Evolutionary conservation across 1,284 basidiomycete species (phyloP).

Genomic region (Fomitopsis pinicola): DNA sequence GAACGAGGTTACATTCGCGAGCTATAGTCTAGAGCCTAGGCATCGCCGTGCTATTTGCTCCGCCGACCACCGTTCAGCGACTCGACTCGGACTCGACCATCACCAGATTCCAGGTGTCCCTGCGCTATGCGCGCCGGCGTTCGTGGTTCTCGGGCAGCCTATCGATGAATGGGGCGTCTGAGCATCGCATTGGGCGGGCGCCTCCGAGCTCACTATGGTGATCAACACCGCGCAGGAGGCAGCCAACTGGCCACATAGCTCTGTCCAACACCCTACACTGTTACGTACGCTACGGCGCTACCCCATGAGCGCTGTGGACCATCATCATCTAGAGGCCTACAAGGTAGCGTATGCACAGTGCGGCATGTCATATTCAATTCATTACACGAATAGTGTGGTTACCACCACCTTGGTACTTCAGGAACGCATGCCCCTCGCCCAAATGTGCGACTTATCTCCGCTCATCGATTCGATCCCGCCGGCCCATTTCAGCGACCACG

Average conservation of each 20-base stretch:
- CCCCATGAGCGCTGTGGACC: neutral
- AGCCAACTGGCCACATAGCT: neutral
- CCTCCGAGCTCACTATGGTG: neutral
- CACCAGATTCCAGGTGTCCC: neutral
- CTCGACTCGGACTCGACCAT: neutral
- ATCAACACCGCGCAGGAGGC: neutral
- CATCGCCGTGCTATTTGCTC: neutral
- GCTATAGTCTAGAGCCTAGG: neutral
- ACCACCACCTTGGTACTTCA: neutral
- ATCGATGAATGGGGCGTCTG: neutral
- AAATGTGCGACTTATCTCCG: neutral
- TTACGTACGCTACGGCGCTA: neutral
- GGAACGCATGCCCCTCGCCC: neutral
- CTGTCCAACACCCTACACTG: neutral
- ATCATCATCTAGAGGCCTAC: neutral
- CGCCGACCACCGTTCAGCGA: neutral
- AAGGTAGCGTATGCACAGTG: neutral
- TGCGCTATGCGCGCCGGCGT: neutral
- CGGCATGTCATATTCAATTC: neutral
- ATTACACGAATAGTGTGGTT: neutral
- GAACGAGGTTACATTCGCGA: neutral
- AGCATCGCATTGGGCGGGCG: neutral
- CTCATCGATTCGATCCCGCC: conserved; percentile 1
- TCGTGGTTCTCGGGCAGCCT: neutral
- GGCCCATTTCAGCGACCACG: neutral